Evolutionary conservation across 345 rosid genomes (phyloP).

Genomic region (Physaria fendleri): DNA sequence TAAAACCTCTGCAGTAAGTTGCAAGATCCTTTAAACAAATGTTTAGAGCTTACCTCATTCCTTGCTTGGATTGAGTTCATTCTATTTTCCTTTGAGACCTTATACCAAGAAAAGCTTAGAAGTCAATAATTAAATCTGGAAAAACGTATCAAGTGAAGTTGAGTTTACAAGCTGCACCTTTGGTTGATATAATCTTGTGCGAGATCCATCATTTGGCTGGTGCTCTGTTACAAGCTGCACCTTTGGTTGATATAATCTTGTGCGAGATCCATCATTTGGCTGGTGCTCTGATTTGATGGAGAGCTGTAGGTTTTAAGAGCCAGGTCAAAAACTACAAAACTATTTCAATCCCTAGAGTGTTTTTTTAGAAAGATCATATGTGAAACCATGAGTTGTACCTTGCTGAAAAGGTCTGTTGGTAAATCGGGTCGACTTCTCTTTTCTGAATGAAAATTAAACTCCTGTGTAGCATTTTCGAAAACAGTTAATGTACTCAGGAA

Average conservation of each 20-base stretch:
- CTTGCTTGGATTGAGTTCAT: conserved; percentile 46
- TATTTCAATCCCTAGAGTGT: neutral
- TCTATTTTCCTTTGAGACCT: conserved; percentile 96
- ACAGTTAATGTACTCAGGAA: conserved; percentile 2
- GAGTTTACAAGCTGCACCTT: conserved; percentile 44
- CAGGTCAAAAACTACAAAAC: neutral
- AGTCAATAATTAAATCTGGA: conserved; percentile 19
- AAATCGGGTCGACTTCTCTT: conserved; percentile 53
- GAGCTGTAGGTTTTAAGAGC: conserved; percentile 39
- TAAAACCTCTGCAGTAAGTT: neutral
- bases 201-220: conserved; percentile 42
- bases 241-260: conserved; percentile 48
- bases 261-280: conserved; percentile 40
- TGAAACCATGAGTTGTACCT: conserved; percentile 42
- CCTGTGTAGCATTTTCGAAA: conserved; percentile 40
- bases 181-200: conserved; percentile 35
- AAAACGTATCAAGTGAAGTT: neutral
- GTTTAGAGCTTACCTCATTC: conserved; percentile 45
- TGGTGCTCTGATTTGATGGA: conserved; percentile 55
- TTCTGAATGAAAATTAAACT: conserved; percentile 57
- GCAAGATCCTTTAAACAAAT: neutral
- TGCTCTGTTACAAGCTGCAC: conserved; percentile 36
- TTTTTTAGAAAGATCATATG: neutral
- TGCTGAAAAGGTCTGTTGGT: conserved; percentile 79
- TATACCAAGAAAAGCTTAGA: conserved; percentile 35